A percentile compares a stretch with the other conserved stretches of the same genome.
phyloP scores from a whole-genome alignment of 2,329 filamentous ascomycete genomes.

The Phialophora macrospora region DNA sequence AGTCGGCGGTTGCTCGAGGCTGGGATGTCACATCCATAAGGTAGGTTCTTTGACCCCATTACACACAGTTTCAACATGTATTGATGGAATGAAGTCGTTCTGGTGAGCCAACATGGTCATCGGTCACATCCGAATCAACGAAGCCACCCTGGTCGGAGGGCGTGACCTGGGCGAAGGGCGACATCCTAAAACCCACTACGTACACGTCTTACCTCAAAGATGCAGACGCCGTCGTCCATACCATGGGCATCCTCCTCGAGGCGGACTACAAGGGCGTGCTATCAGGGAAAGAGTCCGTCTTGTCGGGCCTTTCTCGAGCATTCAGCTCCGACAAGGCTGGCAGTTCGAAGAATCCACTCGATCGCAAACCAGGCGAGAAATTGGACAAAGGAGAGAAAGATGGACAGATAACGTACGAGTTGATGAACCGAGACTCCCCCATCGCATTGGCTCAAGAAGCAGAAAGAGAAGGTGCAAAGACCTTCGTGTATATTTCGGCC shows the following conservation, averaged over 20 bases:
- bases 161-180: constrained; percentile 85
- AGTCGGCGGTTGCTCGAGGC: constrained; percentile 78
- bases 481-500: constrained; percentile 88
- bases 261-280: constrained; percentile 96
- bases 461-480: constrained; percentile 64
- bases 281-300: constrained; percentile 79
- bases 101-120: constrained; percentile 83
- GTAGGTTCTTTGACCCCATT: constrained; percentile 65
- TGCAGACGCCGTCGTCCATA: constrained; percentile 87
- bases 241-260: constrained; percentile 93
- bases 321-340: constrained; percentile 69
- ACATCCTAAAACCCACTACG: constrained; percentile 80
- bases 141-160: constrained; percentile 80
- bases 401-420: constrained; percentile 88
- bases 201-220: constrained; percentile 77
- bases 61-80: not conserved
- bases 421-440: constrained; percentile 85
- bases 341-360: constrained; percentile 72
- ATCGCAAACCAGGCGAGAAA: constrained; percentile 60
- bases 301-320: constrained; percentile 76
- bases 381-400: constrained; percentile 69
- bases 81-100: constrained; percentile 69
- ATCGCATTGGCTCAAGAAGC: constrained; percentile 82
- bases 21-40: constrained; percentile 95
- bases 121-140: constrained; percentile 71